Evolutionary conservation across 305 asterid species (phyloP).

Genomic region (Salvia sclarea): DNA sequence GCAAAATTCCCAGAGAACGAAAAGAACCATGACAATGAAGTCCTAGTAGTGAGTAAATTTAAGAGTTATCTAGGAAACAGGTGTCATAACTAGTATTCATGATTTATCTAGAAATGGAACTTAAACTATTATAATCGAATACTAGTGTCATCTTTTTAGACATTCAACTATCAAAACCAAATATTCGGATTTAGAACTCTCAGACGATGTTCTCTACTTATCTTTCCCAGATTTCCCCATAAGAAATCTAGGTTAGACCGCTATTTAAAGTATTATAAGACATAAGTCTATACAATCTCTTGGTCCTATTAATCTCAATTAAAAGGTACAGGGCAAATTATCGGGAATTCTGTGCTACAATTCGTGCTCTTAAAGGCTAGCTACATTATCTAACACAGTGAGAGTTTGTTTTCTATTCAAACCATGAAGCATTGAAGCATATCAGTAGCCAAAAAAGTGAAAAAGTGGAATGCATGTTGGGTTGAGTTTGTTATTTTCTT

Average conservation of each 20-base stretch:
- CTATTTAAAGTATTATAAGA: not conserved
- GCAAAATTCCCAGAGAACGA: not conserved
- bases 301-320: not conserved
- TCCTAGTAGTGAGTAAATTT: not conserved
- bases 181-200: not conserved
- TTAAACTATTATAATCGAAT: not conserved
- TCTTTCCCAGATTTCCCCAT: not conserved
- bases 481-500: not conserved
- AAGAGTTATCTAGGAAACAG: not conserved
- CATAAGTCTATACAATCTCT: not conserved
- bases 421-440: not conserved
- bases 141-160: not conserved
- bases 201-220: not conserved
- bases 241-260: not conserved
- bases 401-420: not conserved
- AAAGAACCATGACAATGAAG: not conserved
- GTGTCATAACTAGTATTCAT: not conserved
- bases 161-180: not conserved
- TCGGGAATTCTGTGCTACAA: not conserved
- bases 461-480: not conserved
- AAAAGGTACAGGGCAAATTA: not conserved
- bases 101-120: not conserved
- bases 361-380: not conserved
- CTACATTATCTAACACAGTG: not conserved
- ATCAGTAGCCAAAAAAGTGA: not conserved